Evolutionary conservation across 2,329 filamentous ascomycete species (phyloP), one percentile per base, ranked within the genome.

Genomic region (Neophaeococcomyces mojaviensis): DNA sequence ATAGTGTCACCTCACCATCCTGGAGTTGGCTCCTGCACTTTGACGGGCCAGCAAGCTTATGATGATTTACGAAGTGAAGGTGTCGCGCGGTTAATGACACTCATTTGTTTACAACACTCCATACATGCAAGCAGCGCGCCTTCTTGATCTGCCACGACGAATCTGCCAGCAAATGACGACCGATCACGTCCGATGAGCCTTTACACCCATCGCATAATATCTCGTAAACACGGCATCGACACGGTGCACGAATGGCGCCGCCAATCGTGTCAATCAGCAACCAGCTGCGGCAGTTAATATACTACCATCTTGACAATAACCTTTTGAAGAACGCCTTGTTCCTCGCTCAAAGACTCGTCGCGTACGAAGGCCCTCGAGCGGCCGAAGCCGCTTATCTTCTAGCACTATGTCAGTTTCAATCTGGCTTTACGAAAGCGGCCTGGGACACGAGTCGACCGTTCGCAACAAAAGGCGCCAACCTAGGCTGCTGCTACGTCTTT

Each of bases 261-360:
- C 64, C 66, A 12, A 73, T 70, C 36, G 39, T 41, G 26, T 64
- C 73, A 39, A 71, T 79, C 50, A 72, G 74, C 46, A 68, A 68
- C 55, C 80, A 84, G 63, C 70, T 84, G 58, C 72, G 79, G 59
- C 77, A 82, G 57, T 70, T 82, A 39, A 76, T 84, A 51, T 81
- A 80, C 68, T 83, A 84, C 63, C 76, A 82, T 61, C 81, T 98
- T 64, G 92, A 98, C 72, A 94, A 95, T 63, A 83, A 88, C 60
- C 80, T 89, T 31, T 76, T 85, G 61, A 82, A 89, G 46, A 97
- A 94, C 62, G 92, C 92, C 47, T 81, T 95, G 34, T 98, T 98
- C 69, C 87, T 95, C 51, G 86, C 92, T 49, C 87, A 90, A 60
- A 81, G 92, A 54, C 78, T 96, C 16, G 77, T 81, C 51, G 89